A percentile compares a stretch with the other conserved stretches of the same genome.
Conservation (phyloP, 768 basidiomycete species). For the Russula dissimulans region DNA sequence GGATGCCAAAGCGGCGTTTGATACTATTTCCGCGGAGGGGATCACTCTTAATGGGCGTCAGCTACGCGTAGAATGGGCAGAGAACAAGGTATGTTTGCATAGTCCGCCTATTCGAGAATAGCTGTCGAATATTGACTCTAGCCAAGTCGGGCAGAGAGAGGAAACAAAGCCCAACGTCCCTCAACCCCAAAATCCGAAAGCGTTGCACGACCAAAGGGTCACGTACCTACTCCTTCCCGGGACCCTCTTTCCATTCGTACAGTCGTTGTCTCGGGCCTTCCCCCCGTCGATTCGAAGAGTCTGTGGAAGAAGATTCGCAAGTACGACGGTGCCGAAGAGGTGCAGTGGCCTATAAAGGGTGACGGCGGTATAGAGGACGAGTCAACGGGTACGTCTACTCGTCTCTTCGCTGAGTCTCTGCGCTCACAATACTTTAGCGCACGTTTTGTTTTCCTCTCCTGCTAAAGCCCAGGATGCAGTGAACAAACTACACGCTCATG, state of each 20-base stretch:
- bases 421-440: conserved; percentile 35
- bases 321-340: conserved; percentile 62
- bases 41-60: conserved; percentile 58
- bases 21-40: conserved; percentile 53
- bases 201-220: conserved; percentile 30
- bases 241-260: conserved; percentile 85
- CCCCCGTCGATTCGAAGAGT: conserved; percentile 50
- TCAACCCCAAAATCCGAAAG: conserved; percentile 18
- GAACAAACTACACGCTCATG: conserved; percentile 79
- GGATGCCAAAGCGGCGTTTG: conserved; percentile 72
- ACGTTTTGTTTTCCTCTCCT: conserved; percentile 65
- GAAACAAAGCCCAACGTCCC: not conserved
- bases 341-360: conserved; percentile 55
- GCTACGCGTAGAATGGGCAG: conserved; percentile 74
- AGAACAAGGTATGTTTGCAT: conserved; percentile 48
- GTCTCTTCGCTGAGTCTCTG: not conserved
- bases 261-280: conserved; percentile 66
- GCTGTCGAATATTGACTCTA: conserved; percentile 8
- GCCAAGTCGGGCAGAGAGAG: conserved; percentile 15
- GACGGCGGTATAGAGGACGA: conserved; percentile 38
- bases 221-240: conserved; percentile 27
- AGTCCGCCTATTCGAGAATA: not conserved
- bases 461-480: conserved; percentile 61
- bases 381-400: conserved; percentile 36
- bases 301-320: conserved; percentile 88